Evolutionary conservation across 306 rosid species (phyloP).

Genomic region (Prunus persica): DNA sequence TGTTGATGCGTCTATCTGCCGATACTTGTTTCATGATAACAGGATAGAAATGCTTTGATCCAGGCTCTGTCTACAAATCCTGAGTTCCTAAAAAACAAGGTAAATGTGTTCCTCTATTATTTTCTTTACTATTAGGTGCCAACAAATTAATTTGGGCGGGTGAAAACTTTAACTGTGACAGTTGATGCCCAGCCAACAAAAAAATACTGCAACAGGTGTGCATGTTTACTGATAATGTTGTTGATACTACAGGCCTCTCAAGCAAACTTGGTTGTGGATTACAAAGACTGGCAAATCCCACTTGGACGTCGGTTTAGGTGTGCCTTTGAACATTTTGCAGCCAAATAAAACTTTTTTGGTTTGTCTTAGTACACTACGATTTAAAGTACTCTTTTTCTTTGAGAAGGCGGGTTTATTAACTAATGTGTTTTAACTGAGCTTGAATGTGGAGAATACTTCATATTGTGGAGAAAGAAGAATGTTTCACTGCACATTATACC

Average conservation of each 20-base stretch:
- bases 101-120: slow-evolving; percentile 23
- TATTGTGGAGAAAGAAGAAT: too few relatives aligned
- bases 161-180: too few relatives aligned
- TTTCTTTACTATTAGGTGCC: not conserved
- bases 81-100: slow-evolving; percentile 82
- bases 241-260: slow-evolving; percentile 69
- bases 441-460: not conserved
- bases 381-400: not conserved
- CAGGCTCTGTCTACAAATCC: slow-evolving; percentile 91
- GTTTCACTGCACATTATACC: too few relatives aligned
- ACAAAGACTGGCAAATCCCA: slow-evolving; percentile 97
- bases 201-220: too few relatives aligned
- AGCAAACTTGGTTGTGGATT: slow-evolving; percentile 74
- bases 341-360: not conserved
- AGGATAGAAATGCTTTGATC: slow-evolving; percentile 81
- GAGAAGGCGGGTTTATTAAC: not conserved
- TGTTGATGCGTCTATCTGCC: too few relatives aligned
- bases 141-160: too few relatives aligned
- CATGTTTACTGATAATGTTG: not conserved
- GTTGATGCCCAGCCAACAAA: not conserved
- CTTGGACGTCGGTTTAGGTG: slow-evolving; percentile 97
- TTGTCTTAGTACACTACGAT: not conserved
- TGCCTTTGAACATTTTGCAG: slow-evolving; percentile 23
- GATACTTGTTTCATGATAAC: slow-evolving; percentile 27
- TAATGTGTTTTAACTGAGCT: not conserved